Base-by-base conservation (phyloP, 495 filamentous ascomycete genomes). In the Xeromyces bisporus region DNA sequence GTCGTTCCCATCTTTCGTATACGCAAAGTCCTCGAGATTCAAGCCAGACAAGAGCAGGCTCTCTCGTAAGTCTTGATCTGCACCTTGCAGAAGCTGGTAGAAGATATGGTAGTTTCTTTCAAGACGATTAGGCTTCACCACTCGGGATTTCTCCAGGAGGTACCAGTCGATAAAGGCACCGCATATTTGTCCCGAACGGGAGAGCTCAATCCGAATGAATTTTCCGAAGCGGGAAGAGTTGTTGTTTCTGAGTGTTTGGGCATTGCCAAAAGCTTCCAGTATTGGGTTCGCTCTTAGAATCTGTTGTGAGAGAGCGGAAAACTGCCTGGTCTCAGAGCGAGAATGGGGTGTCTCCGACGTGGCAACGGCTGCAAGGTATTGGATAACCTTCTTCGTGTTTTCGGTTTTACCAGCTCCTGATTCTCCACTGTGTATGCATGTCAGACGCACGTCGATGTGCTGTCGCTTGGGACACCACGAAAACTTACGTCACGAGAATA, bases 131-230 rank as follows among this genome's bases (percentile, higher is more conserved):
- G 93, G 71, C 25, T 76, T 77, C 12, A 96, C 85, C 5, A 99
- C 91, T 29, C 91, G 69, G 2, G 89, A 96, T 47, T 99, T 99
- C 44, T 99, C 91, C 7, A 99, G 55, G 0, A 99, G 65, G 55
- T 96, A 96, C 91, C 91, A 99, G 50, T 99, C 85, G 28, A 99
- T 93, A 56, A 77, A 94, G 15, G 91, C 91, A 9, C 91, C 91
- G 18, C 78, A 84, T 36, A 99, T 96, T 21, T 91, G 81, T 8
- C 91, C 91, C 23, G 75, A 71, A 18, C 82, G 69, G 8, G 76
- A 84, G 49, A 99, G 94, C 46, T 94, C 83, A 43, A 99, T 96
- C 23, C 91, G 67, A 50, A 99, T 99, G 50, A 99, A 99, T 55
- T 99, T 99, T 38, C 91, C 91, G 51, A 99, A 99, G 33, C 91